These are phyloP conservation scores for Cryptosporidium ubiquitum DNA, from an alignment of 169 alveolate species.

Conservation along the genomic window DNA sequence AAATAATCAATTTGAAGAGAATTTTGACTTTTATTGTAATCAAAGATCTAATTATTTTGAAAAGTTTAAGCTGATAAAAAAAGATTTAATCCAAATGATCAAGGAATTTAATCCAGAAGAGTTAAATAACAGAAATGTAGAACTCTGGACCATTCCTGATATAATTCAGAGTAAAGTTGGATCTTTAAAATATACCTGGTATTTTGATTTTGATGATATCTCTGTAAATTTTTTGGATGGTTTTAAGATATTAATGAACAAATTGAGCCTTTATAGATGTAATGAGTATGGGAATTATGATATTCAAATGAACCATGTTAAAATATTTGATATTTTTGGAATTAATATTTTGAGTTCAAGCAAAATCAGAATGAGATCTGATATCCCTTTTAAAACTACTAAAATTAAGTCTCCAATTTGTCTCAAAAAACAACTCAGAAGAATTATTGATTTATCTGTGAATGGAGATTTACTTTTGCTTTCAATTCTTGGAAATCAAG, in stretches of 20 bases:
- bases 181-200: conserved; percentile 39
- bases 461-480: conserved; percentile 51
- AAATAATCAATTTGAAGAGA: conserved; percentile 35
- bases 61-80: not conserved
- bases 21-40: conserved; percentile 19
- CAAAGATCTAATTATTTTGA: conserved; percentile 4
- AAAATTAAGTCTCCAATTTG: conserved; percentile 46
- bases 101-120: not conserved
- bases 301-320: not conserved
- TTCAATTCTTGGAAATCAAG: conserved; percentile 32
- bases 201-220: conserved; percentile 46
- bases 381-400: conserved; percentile 23
- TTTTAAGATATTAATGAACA: not conserved
- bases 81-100: not conserved
- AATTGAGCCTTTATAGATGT: conserved; percentile 50
- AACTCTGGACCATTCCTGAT: conserved; percentile 27
- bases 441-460: conserved; percentile 44
- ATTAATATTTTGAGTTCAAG: not conserved
- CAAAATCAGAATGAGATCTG: conserved; percentile 27
- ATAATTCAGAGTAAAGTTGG: not conserved
- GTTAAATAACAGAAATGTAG: not conserved
- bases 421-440: conserved; percentile 30
- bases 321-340: not conserved
- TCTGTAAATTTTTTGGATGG: not conserved
- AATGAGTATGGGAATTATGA: conserved; percentile 67